Evolutionary conservation across 2,329 filamentous ascomycete species (phyloP).

Genomic region (Lecanicillium sp.): DNA sequence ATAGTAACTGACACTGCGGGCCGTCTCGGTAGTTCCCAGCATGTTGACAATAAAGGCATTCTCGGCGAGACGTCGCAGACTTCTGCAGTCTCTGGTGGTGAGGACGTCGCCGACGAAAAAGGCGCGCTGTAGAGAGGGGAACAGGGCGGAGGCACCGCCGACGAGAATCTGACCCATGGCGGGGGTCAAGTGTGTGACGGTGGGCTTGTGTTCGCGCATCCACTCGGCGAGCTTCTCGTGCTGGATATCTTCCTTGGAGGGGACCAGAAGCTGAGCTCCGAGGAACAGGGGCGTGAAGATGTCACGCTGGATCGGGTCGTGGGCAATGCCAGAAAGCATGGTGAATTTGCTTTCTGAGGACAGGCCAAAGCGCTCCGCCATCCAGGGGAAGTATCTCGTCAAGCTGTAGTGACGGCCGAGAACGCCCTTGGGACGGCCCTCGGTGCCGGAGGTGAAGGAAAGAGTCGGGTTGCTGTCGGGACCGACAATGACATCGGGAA

Average conservation of each 20-base stretch:
- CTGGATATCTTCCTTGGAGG: conserved; percentile 74
- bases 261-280: conserved; percentile 72
- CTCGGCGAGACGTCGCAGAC: conserved; percentile 67
- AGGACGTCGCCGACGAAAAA: conserved; percentile 93
- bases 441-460: conserved; percentile 66
- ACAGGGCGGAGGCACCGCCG: conserved; percentile 72
- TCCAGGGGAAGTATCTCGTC: conserved; percentile 87
- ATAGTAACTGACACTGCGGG: conserved; percentile 75
- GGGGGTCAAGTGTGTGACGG: conserved; percentile 83
- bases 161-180: conserved; percentile 95
- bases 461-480: conserved; percentile 79
- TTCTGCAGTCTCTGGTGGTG: conserved; percentile 74
- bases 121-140: conserved; percentile 68
- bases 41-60: conserved; percentile 77
- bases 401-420: conserved; percentile 80
- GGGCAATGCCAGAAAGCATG: conserved; percentile 70
- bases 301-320: conserved; percentile 64
- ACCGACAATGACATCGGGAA: conserved; percentile 71
- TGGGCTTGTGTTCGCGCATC: conserved; percentile 70
- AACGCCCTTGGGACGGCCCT: conserved; percentile 81
- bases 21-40: conserved; percentile 84
- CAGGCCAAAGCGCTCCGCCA: conserved; percentile 76
- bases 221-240: conserved; percentile 84
- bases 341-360: conserved; percentile 70
- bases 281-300: conserved; percentile 90